Conservation (phyloP, 257 asterid species). For the Solanum piurae region DNA sequence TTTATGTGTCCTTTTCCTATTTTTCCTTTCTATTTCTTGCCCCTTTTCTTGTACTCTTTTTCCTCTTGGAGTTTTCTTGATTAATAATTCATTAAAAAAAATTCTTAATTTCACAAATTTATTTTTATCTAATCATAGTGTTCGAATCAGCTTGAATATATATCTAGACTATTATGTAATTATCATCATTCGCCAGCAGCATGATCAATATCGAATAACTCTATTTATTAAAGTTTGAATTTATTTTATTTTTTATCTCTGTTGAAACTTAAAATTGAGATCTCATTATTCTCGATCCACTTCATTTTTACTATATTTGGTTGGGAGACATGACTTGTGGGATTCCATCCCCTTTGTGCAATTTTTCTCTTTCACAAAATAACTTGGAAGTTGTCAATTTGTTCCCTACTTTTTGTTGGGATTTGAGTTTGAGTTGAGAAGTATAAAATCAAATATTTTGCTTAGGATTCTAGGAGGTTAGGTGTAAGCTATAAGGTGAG, state of each 20-base stretch:
- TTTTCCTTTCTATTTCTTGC: background rate
- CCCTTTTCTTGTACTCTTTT: background rate
- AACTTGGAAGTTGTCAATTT: background rate
- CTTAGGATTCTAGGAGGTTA: background rate
- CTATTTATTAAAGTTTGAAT: background rate
- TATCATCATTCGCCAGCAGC: accelerated
- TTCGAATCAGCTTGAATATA: background rate
- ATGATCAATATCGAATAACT: background rate
- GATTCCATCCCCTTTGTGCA: background rate
- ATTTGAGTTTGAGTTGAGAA: background rate
- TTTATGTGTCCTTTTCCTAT: slow-evolving; percentile 1
- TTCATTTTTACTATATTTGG: background rate
- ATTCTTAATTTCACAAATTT: background rate
- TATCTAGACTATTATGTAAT: background rate
- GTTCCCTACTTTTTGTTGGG: background rate
- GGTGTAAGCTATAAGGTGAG: background rate
- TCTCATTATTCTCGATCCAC: background rate
- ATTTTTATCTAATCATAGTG: background rate
- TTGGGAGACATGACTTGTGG: background rate
- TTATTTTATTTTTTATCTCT: background rate
- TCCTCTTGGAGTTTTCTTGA: background rate
- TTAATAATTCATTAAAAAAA: background rate
- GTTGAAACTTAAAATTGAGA: background rate
- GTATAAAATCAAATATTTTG: background rate
- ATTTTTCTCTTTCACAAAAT: background rate